phyloP scores from a whole-genome alignment of 768 basidiomycete genomes.

The Phanerochaete carnosa region DNA sequence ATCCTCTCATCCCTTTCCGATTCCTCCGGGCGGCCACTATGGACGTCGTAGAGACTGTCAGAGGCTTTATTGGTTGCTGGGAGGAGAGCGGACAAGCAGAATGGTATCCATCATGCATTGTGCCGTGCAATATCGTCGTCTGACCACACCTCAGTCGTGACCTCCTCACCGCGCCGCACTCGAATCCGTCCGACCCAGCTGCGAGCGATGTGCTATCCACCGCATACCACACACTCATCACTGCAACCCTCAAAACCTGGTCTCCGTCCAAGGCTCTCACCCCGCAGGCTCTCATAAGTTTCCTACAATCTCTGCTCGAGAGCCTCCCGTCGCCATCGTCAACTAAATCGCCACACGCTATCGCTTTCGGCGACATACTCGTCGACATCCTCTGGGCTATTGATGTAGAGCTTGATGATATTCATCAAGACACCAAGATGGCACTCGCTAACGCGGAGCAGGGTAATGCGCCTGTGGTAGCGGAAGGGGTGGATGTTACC shows the following conservation, averaged over 20 bases:
- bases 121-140: conserved; percentile 12
- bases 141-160: conserved; percentile 45
- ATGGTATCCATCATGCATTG: conserved; percentile 43
- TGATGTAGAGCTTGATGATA: conserved; percentile 74
- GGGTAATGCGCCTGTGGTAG: conserved; percentile 10
- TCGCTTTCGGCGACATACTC: conserved; percentile 61
- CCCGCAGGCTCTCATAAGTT: conserved; percentile 51
- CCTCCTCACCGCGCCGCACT: conserved; percentile 58
- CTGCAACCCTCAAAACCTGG: conserved; percentile 41
- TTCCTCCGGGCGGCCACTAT: conserved; percentile 29
- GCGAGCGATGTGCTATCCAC: conserved; percentile 58
- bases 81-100: conserved; percentile 54
- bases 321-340: conserved; percentile 68
- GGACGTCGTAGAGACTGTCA: conserved; percentile 58
- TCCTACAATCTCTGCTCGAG: conserved; percentile 59
- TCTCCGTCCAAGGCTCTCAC: conserved; percentile 42
- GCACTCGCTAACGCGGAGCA: conserved; percentile 24
- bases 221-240: conserved; percentile 66
- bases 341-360: conserved; percentile 36
- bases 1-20: background rate
- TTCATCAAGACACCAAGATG: conserved; percentile 50
- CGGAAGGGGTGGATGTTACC: conserved; percentile 6
- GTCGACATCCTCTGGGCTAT: conserved; percentile 83
- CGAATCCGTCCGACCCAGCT: conserved; percentile 50
- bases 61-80: conserved; percentile 51